Evolutionary conservation across 345 rosid species (phyloP).

Genomic region (Eucalyptus melliodora): DNA sequence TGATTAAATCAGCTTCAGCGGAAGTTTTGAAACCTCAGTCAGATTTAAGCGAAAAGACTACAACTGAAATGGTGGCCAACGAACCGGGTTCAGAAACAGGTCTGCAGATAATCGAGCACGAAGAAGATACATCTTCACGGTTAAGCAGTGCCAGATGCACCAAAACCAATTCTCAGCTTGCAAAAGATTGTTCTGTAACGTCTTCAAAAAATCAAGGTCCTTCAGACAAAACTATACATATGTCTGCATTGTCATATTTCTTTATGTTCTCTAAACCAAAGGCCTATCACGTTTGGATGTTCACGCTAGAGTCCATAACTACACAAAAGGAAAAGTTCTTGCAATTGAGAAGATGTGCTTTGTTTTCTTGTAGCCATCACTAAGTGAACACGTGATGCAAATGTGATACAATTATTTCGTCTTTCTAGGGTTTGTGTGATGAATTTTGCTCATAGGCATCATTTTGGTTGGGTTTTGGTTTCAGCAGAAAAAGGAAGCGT

Average conservation of each 20-base stretch:
- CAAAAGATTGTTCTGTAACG: not conserved
- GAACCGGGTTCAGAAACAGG: not conserved
- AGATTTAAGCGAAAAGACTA: not conserved
- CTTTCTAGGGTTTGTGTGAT: not conserved
- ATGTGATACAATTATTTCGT: not conserved
- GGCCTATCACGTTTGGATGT: not conserved
- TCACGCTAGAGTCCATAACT: not conserved
- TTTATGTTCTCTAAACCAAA: not conserved
- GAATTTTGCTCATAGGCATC: not conserved
- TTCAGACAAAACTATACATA: slow-evolving; percentile 10
- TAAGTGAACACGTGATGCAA: not conserved
- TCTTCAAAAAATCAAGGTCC: slow-evolving; percentile 4
- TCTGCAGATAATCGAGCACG: not conserved
- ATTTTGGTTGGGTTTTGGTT: not conserved
- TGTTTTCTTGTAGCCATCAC: not conserved
- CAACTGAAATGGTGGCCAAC: not conserved
- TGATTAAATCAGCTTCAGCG: slow-evolving; percentile 18
- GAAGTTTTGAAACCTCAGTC: slow-evolving; percentile 6
- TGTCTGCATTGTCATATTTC: not conserved
- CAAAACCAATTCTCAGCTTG: not conserved
- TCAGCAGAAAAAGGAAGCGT: slow-evolving; percentile 13
- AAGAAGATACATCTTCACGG: slow-evolving; percentile 2
- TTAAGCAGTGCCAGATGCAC: not conserved
- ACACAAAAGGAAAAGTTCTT: not conserved
- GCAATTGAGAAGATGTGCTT: not conserved